Evolutionary conservation across 352 stramenopile species (phyloP), one percentile per base, ranked within the genome.

Genomic region (Phytophthora sp.): DNA sequence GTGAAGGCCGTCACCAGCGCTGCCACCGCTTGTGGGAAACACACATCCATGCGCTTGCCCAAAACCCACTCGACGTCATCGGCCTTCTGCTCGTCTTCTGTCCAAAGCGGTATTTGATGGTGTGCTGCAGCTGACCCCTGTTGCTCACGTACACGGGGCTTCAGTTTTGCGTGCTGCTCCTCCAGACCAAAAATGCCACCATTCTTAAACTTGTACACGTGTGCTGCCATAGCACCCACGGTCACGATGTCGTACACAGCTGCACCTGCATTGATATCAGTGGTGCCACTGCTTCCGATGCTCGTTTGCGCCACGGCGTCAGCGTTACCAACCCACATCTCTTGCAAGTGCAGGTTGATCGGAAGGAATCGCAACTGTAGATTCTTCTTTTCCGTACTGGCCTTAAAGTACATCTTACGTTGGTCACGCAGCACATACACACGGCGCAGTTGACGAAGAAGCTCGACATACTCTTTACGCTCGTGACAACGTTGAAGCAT

Each of bases 151-250:
- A 77, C 72, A 2, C 83, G 81, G 8, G 81, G 61, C 37, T 91
- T 90, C 24, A 87, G 72, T 66, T 95, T 95, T 5, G 72, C 59
- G 24, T 87, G 77, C 46, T 91, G 82, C 35, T 91, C 76, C 39
- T 92, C 80, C 9, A 95, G 60, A 8, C 80, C 80, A 5, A 92
- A 77, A 41, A 95, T 85, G 11, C 87, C 87, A 12, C 87, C 87
- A 55, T 88, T 91, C 69, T 94, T 94, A 54, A 96, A 96, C 55
- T 96, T 94, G 71, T 95, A 94, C 38, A 95, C 69, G 58, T 94
- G 86, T 2, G 87, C 85, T 12, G 87, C 87, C 84, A 96, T 94
- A 15, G 87, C 87, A 4, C 87, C 87, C 8, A 96, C 87, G 0
- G 87, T 96, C 48, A 94, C 86, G 41, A 91, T 94, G 35, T 94